These are phyloP conservation scores for Ilex aquifolium DNA, from an alignment of 257 asterid genomes.

Conservation along the genomic window DNA sequence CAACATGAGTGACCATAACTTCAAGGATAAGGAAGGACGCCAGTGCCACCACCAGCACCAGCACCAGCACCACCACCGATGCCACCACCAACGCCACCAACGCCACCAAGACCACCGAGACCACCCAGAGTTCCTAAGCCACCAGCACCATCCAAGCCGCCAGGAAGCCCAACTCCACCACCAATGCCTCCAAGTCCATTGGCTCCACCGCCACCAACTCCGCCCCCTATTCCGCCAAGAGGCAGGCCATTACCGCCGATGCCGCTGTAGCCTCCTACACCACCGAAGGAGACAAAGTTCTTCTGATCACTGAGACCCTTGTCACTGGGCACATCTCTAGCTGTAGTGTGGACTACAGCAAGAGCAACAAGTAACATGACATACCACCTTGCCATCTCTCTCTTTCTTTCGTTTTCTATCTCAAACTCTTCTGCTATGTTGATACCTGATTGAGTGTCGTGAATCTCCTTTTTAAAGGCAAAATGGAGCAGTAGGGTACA, in stretches of 20 bases:
- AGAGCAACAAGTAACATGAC: slow-evolving; percentile 18
- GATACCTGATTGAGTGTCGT: no score
- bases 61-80: slow-evolving; percentile 17
- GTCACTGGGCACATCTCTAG: slow-evolving; percentile 31
- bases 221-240: slow-evolving; percentile 24
- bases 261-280: slow-evolving; percentile 24
- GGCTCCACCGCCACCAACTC: slow-evolving; percentile 13
- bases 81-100: slow-evolving; percentile 16
- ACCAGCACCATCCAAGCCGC: slow-evolving; percentile 11
- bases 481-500: slow-evolving; percentile 1
- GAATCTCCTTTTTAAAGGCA: slow-evolving; percentile 17
- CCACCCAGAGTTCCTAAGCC: slow-evolving; percentile 14
- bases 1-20: neutral
- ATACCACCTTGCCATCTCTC: slow-evolving; percentile 22
- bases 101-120: slow-evolving; percentile 10
- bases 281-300: slow-evolving; percentile 24
- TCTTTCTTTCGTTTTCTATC: neutral
- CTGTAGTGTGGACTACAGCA: slow-evolving; percentile 15
- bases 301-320: slow-evolving; percentile 31
- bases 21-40: slow-evolving; percentile 32
- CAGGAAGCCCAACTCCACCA: slow-evolving; percentile 13
- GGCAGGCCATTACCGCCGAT: slow-evolving; percentile 19
- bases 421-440: neutral
- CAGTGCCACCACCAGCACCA: slow-evolving; percentile 9
- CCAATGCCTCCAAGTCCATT: slow-evolving; percentile 14